Evolutionary conservation across 148 eudicot genomes (phyloP).

Genomic region (Heliosperma pusillum): DNA sequence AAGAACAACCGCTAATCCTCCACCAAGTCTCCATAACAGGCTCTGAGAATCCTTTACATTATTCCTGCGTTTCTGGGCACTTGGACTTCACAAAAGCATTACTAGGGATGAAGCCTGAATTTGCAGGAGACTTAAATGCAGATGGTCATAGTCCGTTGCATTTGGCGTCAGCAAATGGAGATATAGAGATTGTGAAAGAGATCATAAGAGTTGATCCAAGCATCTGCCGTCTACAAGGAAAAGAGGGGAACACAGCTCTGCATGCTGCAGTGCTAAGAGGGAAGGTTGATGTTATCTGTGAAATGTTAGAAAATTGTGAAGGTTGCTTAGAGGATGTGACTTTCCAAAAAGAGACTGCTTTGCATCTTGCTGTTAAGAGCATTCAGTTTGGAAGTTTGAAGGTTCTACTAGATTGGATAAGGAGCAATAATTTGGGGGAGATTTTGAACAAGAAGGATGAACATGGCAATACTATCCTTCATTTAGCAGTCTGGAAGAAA

Average conservation of each 20-base stretch:
- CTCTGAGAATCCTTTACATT: conserved; percentile 36
- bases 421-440: conserved; percentile 26
- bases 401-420: conserved; percentile 37
- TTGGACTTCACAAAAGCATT: conserved; percentile 32
- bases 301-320: conserved; percentile 34
- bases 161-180: conserved; percentile 50
- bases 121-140: conserved; percentile 39
- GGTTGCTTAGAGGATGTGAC: conserved; percentile 42
- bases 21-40: conserved; percentile 22
- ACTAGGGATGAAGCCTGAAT: conserved; percentile 29
- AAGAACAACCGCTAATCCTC: conserved; percentile 32
- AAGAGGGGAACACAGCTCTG: conserved; percentile 43
- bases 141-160: conserved; percentile 53
- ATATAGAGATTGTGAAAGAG: conserved; percentile 44
- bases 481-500: conserved; percentile 51
- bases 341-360: conserved; percentile 46
- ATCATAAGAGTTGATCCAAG: conserved; percentile 29
- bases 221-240: conserved; percentile 39
- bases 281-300: conserved; percentile 30
- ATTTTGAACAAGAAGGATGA: conserved; percentile 38
- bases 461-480: conserved; percentile 44
- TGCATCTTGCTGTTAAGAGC: conserved; percentile 55
- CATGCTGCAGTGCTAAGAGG: conserved; percentile 56
- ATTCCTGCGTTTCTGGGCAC: conserved; percentile 39
- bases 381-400: conserved; percentile 38